Base-by-base conservation (phyloP, 73 alveolate genomes). In the Paramecium tetraurelia region DNA sequence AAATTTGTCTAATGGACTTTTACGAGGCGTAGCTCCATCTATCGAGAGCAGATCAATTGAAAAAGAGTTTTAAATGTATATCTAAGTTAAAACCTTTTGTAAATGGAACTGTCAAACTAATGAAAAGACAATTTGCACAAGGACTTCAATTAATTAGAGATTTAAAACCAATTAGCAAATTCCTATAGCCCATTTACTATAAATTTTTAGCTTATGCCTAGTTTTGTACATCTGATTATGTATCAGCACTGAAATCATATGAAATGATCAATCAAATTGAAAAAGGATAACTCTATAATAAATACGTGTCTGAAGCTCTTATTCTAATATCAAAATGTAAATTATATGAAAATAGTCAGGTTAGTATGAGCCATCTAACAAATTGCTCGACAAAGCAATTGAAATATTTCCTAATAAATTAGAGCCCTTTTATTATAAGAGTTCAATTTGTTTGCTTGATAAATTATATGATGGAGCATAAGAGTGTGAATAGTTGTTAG, bases 131-230 rank as follows among this genome's bases (percentile, higher is more conserved):
- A 21, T 80, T 24, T 80, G 44, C n/a, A 80, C 16, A 24, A 27
- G 90, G 90, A 44, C 29, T 80, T n/a, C 11, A 41, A 24, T 43
- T 40, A 22, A 31, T 43, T n/a, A 44, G 24, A 48, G 90, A 80
- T 2, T 20, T 40, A 22, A 80, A 80, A 80, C 27, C 43, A 11
- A 44, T 48, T 1, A 48, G 76, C 9, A 80, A 80, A 35, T 43
- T 80, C 31, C 35, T 80, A 9, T 24, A 44, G 29, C 90, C 90
- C 1, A 41, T 80, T n/a, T 80, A 80, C 14, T 20, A 80, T 80
- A 24, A 80, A 80, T 80, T 31, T 44, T 20, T 80, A n/a, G 90
- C 58, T 40, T 80, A 80, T 80, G 90, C 90, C 6, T 80, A 80
- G 7, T 80, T 80, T 44, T 80, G 90, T 46, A n/a, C 31, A 14